These are phyloP conservation scores for Suillus lakei DNA, from an alignment of 768 basidiomycete genomes.

Conservation along the genomic window DNA sequence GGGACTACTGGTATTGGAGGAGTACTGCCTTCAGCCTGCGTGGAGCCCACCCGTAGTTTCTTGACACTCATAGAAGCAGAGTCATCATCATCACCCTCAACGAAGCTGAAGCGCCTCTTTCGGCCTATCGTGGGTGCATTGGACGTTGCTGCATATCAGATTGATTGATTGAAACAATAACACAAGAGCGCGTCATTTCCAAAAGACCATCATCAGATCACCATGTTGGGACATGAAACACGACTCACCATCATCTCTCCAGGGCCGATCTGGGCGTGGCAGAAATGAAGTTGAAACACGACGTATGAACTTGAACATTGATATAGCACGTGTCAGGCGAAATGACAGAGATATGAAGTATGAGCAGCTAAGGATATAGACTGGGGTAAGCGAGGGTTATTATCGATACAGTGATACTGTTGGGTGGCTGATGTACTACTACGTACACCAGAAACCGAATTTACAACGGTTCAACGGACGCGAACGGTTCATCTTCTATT, in stretches of 20 bases:
- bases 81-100: constrained; percentile 43
- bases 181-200: constrained; percentile 20
- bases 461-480: constrained; percentile 1
- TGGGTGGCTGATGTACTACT: constrained; percentile 4
- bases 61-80: constrained; percentile 31
- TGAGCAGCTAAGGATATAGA: not conserved
- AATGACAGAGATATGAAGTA: constrained; percentile 5
- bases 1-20: constrained; percentile 27
- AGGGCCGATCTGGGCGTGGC: constrained; percentile 73
- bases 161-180: constrained; percentile 13
- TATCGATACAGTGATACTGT: not conserved
- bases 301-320: constrained; percentile 71
- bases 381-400: not conserved
- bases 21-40: constrained; percentile 34
- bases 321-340: not conserved
- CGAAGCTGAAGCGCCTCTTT: constrained; percentile 67
- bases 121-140: constrained; percentile 71
- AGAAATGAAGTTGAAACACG: constrained; percentile 73
- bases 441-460: constrained; percentile 4
- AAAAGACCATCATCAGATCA: constrained; percentile 7
- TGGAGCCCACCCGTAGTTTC: constrained; percentile 48
- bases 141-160: constrained; percentile 60
- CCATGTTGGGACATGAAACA: constrained; percentile 17
- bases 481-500: constrained; percentile 18
- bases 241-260: constrained; percentile 75